These are phyloP conservation scores for Bromus sterilis DNA, from an alignment of 176 grass and related monocot species.

Conservation along the genomic window DNA sequence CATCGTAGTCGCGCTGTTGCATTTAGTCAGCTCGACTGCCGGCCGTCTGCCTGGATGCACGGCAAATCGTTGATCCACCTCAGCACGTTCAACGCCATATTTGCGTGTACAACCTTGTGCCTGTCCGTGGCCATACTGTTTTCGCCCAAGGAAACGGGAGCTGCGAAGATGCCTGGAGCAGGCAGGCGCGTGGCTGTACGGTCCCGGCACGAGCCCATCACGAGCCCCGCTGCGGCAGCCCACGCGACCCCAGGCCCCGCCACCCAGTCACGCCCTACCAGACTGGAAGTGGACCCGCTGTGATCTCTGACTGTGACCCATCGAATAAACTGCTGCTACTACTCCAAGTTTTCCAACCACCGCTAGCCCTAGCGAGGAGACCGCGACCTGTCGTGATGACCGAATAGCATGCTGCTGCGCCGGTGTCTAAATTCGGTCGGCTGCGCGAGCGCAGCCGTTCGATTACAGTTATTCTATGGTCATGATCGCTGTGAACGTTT, in stretches of 20 bases:
- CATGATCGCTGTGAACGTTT: too few species aligned
- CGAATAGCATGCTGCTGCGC: too few species aligned
- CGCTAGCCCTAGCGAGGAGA: not conserved
- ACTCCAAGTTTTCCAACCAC: not conserved
- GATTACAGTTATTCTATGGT: too few species aligned
- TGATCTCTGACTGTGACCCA: not conserved
- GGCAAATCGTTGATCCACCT: not conserved
- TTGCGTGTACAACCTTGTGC: constrained; percentile 13
- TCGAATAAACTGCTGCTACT: not conserved
- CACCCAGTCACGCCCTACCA: not conserved
- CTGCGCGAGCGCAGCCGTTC: too few species aligned
- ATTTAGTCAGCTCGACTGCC: not conserved
- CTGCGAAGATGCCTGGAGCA: not conserved
- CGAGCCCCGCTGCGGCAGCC: constrained; percentile 9
- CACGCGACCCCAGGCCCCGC: constrained; percentile 8
- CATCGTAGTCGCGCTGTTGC: not conserved
- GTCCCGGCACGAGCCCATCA: constrained; percentile 33
- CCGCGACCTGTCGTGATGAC: not conserved
- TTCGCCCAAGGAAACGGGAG: constrained; percentile 16
- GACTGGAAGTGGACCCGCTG: not conserved
- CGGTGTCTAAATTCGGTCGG: too few species aligned
- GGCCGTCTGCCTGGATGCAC: not conserved
- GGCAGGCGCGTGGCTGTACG: constrained; percentile 28
- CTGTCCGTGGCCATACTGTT: constrained; percentile 1
- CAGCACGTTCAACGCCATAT: not conserved